Evolutionary conservation across 345 rosid species (phyloP), one percentile per base, ranked within the genome.

Genomic region (Boechera stricta): DNA sequence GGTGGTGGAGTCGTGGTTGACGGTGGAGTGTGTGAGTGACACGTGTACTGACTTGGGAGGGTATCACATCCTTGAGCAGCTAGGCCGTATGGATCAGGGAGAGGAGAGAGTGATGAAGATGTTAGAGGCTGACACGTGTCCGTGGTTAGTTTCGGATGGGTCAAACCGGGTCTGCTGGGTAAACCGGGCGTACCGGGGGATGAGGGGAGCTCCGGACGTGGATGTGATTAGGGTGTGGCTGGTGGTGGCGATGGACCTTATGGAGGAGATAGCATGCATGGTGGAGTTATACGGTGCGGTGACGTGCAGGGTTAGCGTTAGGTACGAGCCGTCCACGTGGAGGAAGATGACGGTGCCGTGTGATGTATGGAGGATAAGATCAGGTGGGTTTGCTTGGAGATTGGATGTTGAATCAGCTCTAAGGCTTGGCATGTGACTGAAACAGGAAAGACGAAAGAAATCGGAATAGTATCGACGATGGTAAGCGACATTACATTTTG

Each of bases 361-460:
- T 80, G 97, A 91, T 63, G 91, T 87, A 16, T 87, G 92, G 91
- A 78, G 84, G 77, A 78, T 87, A 79, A 85, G 84, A 44, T 63
- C 80, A n/a, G 91, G 87, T 69, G 87, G 88, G 65, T 85, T 87
- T 80, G 97, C 94, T 81, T 89, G 97, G 94, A 79, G 94, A 71
- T 83, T 93, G 48, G 98, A 93, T 77, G 84, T 88, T 33, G 79
- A 89, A 57, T 84, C 97, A 72, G 98, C 98, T 10, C 88, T 93
- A 33, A 73, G 85, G 32, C 85, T 93, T 78, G 90, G 89, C 41
- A 66, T 28, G 65, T 79, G 65, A 61, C 1, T 55, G 11, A 59
- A 61, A 36, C 65, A 5, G 26, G 18, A 54, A 57, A 0, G 26
- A 64, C 39, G 13, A 41, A 62, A 42, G 7, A 42, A 63, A 26